A percentile compares a stretch with the other conserved stretches of the same genome.
Evolutionary conservation across 306 rosid species (phyloP).

Genomic region (Urtica urens): DNA sequence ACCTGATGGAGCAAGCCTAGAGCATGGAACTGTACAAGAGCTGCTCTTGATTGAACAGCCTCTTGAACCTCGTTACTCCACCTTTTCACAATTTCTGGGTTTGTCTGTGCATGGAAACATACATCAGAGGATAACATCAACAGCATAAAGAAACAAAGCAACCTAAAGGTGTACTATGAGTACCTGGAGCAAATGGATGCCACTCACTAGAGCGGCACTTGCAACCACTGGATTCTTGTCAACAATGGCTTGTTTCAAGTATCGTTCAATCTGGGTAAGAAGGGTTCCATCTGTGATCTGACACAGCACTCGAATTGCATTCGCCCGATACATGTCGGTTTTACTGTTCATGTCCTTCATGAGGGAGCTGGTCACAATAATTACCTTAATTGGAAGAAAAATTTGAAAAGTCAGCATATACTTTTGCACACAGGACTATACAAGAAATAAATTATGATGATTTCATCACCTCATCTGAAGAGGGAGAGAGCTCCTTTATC

Average conservation of each 20-base stretch:
- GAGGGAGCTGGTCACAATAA: constrained; percentile 94
- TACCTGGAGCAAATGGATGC: constrained; percentile 98
- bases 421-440: constrained; percentile 11
- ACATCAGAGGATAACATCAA: constrained; percentile 7
- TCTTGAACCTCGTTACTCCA: constrained; percentile 99
- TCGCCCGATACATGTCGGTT: constrained; percentile 96
- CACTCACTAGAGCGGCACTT: constrained; percentile 96
- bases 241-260: constrained; percentile 93
- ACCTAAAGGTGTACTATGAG: not conserved
- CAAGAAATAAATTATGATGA: constrained; percentile 8
- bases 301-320: constrained; percentile 97
- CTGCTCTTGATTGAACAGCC: constrained; percentile 97
- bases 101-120: constrained; percentile 40
- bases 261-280: constrained; percentile 91
- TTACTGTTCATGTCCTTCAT: constrained; percentile 99
- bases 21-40: constrained; percentile 97
- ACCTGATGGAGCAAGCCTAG: constrained; percentile 96
- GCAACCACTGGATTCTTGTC: constrained; percentile 99
- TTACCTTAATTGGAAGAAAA: constrained; percentile 39
- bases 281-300: constrained; percentile 97
- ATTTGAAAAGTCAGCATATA: constrained; percentile 23
- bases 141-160: not conserved
- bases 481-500: constrained; percentile 92
- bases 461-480: constrained; percentile 75
- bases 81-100: constrained; percentile 94